Evolutionary conservation across 2,329 filamentous ascomycete species (phyloP).

Genomic region (Pseudohalonectria lignicola): DNA sequence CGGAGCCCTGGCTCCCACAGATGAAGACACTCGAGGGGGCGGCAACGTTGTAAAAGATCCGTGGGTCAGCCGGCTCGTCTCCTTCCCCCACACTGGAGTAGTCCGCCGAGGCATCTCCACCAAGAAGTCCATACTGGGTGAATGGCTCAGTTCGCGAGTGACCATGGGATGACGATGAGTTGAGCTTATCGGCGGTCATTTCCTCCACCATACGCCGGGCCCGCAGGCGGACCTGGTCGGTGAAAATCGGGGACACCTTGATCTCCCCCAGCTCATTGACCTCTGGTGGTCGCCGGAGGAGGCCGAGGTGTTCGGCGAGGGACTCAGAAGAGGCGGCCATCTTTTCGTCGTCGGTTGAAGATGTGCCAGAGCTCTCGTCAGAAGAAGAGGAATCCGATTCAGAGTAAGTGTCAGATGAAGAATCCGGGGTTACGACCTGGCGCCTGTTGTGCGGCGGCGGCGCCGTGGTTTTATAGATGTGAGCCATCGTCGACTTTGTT

Average conservation of each 20-base stretch:
- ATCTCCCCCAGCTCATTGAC: not conserved
- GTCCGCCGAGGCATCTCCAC: not conserved
- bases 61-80: slow-evolving; percentile 11
- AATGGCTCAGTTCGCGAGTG: no score
- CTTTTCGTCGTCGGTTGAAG: no score
- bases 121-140: slow-evolving; percentile 1
- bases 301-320: not conserved
- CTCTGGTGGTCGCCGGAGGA: not conserved
- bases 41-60: slow-evolving; percentile 33
- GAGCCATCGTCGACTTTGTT: no score
- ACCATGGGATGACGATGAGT: no score
- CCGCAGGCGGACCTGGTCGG: not conserved
- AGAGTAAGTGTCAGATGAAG: no score
- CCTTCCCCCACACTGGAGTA: not conserved
- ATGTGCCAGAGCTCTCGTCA: no score
- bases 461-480: no score
- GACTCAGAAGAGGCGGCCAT: no score
- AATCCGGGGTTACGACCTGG: no score
- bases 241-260: not conserved
- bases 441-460: no score
- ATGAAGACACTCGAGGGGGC: slow-evolving; percentile 50
- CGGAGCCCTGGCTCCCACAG: slow-evolving; percentile 53
- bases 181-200: no score
- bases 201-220: not conserved
- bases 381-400: no score